Conservation (phyloP, 176 grass and related monocot species). For the Carex pumila region DNA sequence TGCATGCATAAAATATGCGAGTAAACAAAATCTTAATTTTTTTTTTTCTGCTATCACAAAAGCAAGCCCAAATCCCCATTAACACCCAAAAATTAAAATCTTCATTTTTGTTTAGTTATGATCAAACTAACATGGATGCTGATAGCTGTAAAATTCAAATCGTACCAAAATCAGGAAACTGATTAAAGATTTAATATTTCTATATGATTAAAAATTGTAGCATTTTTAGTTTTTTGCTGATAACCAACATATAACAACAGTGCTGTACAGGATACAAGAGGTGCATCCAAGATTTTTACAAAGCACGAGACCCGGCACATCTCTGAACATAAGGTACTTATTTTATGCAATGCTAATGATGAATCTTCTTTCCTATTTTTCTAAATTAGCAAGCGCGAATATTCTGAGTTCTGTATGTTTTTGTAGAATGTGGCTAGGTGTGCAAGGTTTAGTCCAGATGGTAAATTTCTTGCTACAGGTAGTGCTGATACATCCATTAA, state of each 20-base stretch:
- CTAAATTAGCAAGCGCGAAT: neutral
- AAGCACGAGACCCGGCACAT: conserved; percentile 74
- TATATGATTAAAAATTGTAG: neutral
- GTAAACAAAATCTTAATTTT: neutral
- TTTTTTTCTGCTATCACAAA: neutral
- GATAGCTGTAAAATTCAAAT: neutral
- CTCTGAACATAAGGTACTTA: conserved; percentile 87
- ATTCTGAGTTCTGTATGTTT: conserved; percentile 18
- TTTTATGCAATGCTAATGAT: neutral
- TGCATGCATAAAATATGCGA: neutral
- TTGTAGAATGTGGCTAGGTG: conserved; percentile 77
- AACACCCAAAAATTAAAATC: neutral
- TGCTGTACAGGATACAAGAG: conserved; percentile 52
- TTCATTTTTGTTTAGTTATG: neutral
- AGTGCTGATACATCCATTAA: conserved; percentile 89
- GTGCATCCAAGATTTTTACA: conserved; percentile 73
- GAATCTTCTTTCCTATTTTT: neutral
- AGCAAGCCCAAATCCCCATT: neutral
- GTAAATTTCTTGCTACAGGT: conserved; percentile 83
- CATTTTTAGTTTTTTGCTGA: neutral
- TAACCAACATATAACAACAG: conserved; percentile 12
- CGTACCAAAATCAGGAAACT: neutral
- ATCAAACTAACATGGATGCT: neutral
- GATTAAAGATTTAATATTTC: neutral
- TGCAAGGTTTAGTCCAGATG: conserved; percentile 77